These are phyloP conservation scores for Sphagnum tenellum DNA, from an alignment of 225 moss, liverwort and hornwort genomes.

Conservation along the genomic window DNA sequence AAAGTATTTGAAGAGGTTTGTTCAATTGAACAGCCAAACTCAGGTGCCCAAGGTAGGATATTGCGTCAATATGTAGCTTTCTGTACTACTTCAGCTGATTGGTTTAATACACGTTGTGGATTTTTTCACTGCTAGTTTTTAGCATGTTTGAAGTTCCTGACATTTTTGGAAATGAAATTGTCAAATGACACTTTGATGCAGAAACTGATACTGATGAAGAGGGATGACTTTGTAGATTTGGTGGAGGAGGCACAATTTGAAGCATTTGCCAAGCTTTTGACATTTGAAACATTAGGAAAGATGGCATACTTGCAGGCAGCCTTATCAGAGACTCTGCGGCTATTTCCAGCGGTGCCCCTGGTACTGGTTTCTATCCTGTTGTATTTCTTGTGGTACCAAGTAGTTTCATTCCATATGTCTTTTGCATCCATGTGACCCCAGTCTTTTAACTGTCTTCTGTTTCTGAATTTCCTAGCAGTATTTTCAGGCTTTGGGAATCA, in stretches of 20 bases:
- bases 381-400: background rate
- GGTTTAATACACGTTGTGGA: too few relatives aligned
- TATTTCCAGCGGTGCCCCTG: conserved; percentile 51
- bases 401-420: background rate
- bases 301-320: conserved; percentile 61
- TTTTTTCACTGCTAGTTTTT: background rate
- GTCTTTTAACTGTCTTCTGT: background rate
- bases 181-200: too few relatives aligned
- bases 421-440: background rate
- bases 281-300: conserved; percentile 40
- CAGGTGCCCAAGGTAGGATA: conserved; percentile 1
- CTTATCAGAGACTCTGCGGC: conserved; percentile 51
- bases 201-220: background rate
- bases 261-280: conserved; percentile 23
- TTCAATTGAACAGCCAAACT: background rate
- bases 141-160: too few relatives aligned
- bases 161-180: too few relatives aligned
- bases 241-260: conserved; percentile 1
- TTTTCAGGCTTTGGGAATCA: background rate
- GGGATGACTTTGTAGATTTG: background rate
- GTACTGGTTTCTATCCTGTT: conserved; percentile 2
- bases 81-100: background rate
- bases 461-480: background rate
- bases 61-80: background rate
- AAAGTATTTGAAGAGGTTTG: conserved; percentile 42